phyloP scores from a whole-genome alignment of 495 filamentous ascomycete species.

The Penicillium fimorum region DNA sequence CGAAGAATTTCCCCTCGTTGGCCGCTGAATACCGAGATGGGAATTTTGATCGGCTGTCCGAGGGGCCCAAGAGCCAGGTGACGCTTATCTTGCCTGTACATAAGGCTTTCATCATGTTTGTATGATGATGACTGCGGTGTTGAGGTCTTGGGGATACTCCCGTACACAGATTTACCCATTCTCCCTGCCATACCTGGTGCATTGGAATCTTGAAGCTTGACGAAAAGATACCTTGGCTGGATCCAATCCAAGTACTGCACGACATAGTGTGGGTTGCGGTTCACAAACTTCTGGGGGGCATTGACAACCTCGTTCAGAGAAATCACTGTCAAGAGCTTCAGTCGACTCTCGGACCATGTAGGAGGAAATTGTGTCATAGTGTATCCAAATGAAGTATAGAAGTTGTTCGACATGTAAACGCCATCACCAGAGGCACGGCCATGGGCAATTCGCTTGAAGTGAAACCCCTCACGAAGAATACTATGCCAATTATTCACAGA shows the following conservation, averaged over 20 bases:
- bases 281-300: constrained; percentile 58
- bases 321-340: constrained; percentile 60
- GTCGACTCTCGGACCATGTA: constrained; percentile 63
- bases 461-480: constrained; percentile 79
- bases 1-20: constrained; percentile 23
- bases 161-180: background rate
- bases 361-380: constrained; percentile 8
- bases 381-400: constrained; percentile 59
- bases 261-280: constrained; percentile 60
- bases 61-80: constrained; percentile 41
- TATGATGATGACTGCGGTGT: background rate
- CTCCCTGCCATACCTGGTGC: background rate
- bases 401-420: constrained; percentile 70
- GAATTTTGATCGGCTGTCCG: constrained; percentile 42
- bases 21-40: constrained; percentile 48
- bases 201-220: constrained; percentile 33
- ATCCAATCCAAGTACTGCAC: constrained; percentile 83
- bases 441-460: constrained; percentile 59
- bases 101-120: background rate
- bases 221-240: constrained; percentile 85
- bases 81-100: constrained; percentile 56
- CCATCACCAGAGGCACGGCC: constrained; percentile 79
- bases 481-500: constrained; percentile 79
- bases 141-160: background rate
- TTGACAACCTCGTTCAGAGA: constrained; percentile 90